phyloP scores from a whole-genome alignment of 495 filamentous ascomycete species.

The Neurospora terricola region DNA sequence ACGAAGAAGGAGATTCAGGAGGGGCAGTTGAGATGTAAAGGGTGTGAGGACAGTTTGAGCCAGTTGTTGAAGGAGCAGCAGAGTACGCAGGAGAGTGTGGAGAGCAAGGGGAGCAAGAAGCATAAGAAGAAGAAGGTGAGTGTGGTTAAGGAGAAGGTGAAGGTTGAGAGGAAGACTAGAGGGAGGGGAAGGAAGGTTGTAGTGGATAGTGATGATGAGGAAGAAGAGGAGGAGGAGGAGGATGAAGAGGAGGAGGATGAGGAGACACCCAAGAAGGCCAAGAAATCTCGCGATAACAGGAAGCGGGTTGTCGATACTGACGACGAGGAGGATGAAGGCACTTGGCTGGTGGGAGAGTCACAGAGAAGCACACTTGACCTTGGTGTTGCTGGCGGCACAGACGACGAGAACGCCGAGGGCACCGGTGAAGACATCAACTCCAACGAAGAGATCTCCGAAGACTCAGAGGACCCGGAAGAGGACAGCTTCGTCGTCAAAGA shows the following conservation, averaged over 20 bases:
- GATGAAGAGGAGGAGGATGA: conserved; percentile 42
- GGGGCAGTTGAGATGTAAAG: conserved; percentile 42
- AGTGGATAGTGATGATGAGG: conserved; percentile 2
- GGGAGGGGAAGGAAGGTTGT: not conserved
- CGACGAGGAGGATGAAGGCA: conserved; percentile 50
- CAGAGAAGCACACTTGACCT: conserved; percentile 47
- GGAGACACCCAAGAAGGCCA: conserved; percentile 28
- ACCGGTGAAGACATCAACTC: conserved; percentile 62
- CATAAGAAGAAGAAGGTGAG: conserved; percentile 24
- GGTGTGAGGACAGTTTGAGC: conserved; percentile 16
- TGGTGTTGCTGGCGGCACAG: conserved; percentile 68
- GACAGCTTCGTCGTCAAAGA: conserved; percentile 39
- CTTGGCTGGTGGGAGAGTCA: conserved; percentile 63
- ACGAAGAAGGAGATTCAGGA: conserved; percentile 43
- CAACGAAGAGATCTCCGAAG: conserved; percentile 38
- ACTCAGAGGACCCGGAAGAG: conserved; percentile 41
- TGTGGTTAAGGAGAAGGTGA: conserved; percentile 26
- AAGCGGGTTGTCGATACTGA: conserved; percentile 51
- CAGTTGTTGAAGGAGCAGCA: conserved; percentile 26
- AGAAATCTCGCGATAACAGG: conserved; percentile 35
- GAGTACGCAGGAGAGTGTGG: not conserved
- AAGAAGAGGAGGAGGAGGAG: conserved; percentile 39
- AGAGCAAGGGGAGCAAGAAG: conserved; percentile 6
- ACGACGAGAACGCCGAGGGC: conserved; percentile 80
- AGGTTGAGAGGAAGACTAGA: conserved; percentile 21